Evolutionary conservation across 2,329 filamentous ascomycete genomes (phyloP).

Genomic region (Hymenoscyphus occultus): DNA sequence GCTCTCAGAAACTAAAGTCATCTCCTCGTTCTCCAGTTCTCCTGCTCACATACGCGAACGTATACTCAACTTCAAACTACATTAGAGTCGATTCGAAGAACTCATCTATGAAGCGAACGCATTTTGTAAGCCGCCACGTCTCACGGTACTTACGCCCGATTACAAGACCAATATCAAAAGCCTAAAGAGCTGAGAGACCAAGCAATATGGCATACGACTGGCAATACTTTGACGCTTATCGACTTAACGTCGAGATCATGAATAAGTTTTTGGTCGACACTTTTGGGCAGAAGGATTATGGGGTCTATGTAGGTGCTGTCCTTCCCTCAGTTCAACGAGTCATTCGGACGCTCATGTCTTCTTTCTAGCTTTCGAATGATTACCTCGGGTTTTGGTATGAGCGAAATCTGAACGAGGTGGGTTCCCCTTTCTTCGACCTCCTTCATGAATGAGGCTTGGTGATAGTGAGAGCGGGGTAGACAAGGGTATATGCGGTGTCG

Average conservation of each 20-base stretch:
- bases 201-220: not conserved
- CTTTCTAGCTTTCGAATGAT: not conserved
- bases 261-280: not conserved
- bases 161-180: not conserved
- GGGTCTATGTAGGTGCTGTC: not conserved
- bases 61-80: too few relatives aligned
- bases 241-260: not conserved
- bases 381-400: not conserved
- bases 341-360: not conserved
- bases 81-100: too few relatives aligned
- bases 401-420: not conserved
- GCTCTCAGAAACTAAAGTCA: not conserved
- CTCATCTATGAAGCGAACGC: not conserved
- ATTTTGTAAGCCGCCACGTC: not conserved
- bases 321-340: too few relatives aligned
- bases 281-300: constrained; percentile 1
- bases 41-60: too few relatives aligned
- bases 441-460: not conserved
- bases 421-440: not conserved
- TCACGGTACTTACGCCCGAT: not conserved
- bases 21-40: too few relatives aligned
- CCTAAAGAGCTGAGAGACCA: not conserved
- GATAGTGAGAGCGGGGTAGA: not conserved
- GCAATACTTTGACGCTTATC: not conserved
- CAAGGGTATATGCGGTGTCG: not conserved